phyloP scores from a whole-genome alignment of 805 yeast species.

The Grigorovia transvaalensis region DNA sequence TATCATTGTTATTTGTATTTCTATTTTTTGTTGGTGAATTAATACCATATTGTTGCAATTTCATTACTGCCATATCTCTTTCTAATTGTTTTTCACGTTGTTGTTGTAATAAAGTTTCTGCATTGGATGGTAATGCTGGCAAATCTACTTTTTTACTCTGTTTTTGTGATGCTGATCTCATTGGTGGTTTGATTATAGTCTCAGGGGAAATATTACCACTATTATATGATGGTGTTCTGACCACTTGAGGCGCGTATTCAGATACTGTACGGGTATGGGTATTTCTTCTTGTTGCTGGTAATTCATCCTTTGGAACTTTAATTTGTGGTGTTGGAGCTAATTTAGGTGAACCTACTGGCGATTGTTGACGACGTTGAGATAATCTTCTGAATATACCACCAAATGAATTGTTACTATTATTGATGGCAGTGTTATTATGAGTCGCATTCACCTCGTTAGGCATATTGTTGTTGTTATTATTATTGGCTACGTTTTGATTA shows the following conservation, averaged over 20 bases:
- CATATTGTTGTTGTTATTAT: neutral
- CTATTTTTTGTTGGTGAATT: conserved; percentile 2
- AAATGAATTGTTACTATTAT: conserved; percentile 20
- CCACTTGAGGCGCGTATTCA: conserved; percentile 24
- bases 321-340: conserved; percentile 6
- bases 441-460: conserved; percentile 18
- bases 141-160: conserved; percentile 17
- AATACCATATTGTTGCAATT: conserved; percentile 2
- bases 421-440: conserved; percentile 6
- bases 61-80: conserved; percentile 14
- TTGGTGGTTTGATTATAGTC: conserved; percentile 12
- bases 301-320: conserved; percentile 4
- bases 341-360: conserved; percentile 2
- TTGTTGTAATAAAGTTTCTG: conserved; percentile 25
- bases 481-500: neutral
- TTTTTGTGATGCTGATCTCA: conserved; percentile 21
- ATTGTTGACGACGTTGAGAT: conserved; percentile 24
- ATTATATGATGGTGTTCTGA: conserved; percentile 26
- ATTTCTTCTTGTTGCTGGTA: conserved; percentile 7
- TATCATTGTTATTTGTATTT: neutral
- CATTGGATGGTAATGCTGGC: conserved; percentile 29
- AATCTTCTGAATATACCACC: conserved; percentile 29
- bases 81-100: conserved; percentile 19
- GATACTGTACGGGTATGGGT: conserved; percentile 33
- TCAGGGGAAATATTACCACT: conserved; percentile 1